Conservation (phyloP, 2,329 filamentous ascomycete genomes). For the Talaromyces rugulosus region DNA sequence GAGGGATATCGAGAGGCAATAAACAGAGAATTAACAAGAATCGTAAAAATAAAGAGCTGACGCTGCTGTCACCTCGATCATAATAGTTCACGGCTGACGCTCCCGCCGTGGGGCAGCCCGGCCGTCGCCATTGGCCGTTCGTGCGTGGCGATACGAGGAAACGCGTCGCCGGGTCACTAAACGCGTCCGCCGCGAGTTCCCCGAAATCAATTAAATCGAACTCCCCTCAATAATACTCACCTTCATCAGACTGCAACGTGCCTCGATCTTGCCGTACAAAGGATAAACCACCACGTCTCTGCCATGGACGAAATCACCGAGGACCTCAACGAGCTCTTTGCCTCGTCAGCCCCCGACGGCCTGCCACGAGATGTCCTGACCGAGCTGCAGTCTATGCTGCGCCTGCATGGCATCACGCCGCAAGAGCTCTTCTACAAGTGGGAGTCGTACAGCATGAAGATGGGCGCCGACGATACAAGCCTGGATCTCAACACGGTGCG, state of each 20-base stretch:
- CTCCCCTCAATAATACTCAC: not conserved
- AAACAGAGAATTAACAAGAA: not conserved
- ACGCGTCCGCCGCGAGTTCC: conserved; percentile 10
- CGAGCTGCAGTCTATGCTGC: conserved; percentile 82
- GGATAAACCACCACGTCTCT: not conserved
- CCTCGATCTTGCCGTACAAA: not conserved
- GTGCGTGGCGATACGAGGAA: not conserved
- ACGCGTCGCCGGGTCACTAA: not conserved
- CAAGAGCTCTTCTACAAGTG: conserved; percentile 97
- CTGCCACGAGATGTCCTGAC: conserved; percentile 72
- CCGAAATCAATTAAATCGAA: conserved; percentile 5
- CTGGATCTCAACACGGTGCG: conserved; percentile 67
- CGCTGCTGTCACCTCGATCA: not conserved
- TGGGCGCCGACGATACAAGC: conserved; percentile 74
- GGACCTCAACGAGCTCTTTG: conserved; percentile 59
- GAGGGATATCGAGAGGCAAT: not conserved
- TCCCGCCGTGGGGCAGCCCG: not conserved
- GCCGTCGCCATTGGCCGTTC: not conserved
- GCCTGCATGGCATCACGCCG: conserved; percentile 71
- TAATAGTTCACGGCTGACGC: not conserved
- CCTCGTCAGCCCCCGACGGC: conserved; percentile 47
- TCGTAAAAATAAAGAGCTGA: not conserved
- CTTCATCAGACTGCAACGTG: not conserved
- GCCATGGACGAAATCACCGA: conserved; percentile 48
- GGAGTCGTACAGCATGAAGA: conserved; percentile 96